Evolutionary conservation across 768 basidiomycete genomes (phyloP), one percentile per base, ranked within the genome.

Genomic region (Exidia glandulosa): DNA sequence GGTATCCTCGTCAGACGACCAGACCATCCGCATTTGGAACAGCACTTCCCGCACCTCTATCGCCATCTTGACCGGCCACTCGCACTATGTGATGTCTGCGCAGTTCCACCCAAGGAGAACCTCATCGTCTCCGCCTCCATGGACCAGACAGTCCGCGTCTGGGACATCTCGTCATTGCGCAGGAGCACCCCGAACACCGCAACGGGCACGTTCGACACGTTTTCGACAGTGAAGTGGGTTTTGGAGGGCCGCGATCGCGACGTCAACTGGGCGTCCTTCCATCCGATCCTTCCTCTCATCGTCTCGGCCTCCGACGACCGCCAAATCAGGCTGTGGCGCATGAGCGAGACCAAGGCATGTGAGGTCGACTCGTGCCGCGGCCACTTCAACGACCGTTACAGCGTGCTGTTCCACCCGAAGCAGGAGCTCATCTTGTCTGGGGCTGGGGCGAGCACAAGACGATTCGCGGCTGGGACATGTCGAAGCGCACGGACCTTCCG

Each of bases 21-120:
- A 98, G 76, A 99, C 96, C 7, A 97, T 99, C 74, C 86, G 96
- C 57, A 94, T 99, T 75, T 98, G 96, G 95, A 97, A 98, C 78
- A 97, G 94, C 79, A 96, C 94, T 31, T 93, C 90, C 32, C 81
- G 96, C 64, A 93, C 94, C 69, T 98, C 94, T 74, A 96, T 99
- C 65, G 94, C 96, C 47, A 94, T 98, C 64, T 84, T 99, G 50
- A 99, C 96, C 1, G 96, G 95, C 14, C 95, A 99, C 73, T 97
- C 95, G 4, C 95, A 99, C 80, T 98, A 97, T 73, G 92, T 99
- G 75, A 95, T 95, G 92, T 96, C 92, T 45, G 95, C 93, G 33
- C 89, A 91, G 69, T 98, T 97, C 78, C 96, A 99, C 73, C 94
- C 95, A 97, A 96, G 73, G 96, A 99, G 63, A 95, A 98, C 70